A percentile compares a stretch with the other conserved stretches of the same genome.
Conservation (phyloP, 2,329 filamentous ascomycete species). For the Alternaria rosae region DNA sequence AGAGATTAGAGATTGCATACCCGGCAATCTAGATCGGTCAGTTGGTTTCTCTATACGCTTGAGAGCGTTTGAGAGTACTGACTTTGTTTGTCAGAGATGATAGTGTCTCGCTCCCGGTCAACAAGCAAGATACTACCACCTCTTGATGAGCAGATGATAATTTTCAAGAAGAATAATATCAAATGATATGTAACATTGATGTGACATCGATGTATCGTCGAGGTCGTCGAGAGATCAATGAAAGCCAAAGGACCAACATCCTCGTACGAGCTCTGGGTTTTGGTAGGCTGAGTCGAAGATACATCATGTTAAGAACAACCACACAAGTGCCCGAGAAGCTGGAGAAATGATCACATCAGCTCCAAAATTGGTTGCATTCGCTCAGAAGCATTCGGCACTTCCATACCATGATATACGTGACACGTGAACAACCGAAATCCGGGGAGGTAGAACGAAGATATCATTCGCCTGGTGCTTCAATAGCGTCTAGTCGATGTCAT, state of each 20-base stretch:
- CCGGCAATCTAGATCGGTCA: not conserved
- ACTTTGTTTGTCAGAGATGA: not conserved
- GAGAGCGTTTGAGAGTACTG: not conserved
- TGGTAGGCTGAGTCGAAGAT: not conserved
- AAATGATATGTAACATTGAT: not conserved
- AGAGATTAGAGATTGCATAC: not conserved
- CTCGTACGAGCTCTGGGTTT: not conserved
- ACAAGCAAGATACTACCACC: not conserved
- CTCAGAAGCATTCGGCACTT: not conserved
- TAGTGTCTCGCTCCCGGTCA: not conserved
- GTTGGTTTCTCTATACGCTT: not conserved
- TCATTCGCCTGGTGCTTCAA: slow-evolving; percentile 10
- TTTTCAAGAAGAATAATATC: not conserved
- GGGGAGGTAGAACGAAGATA: not conserved
- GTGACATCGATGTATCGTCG: not conserved
- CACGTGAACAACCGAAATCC: not conserved
- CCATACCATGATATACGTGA: not conserved
- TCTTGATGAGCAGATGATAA: not conserved
- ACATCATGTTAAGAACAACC: not conserved
- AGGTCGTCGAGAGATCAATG: not conserved
- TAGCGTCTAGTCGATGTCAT: slow-evolving; percentile 18
- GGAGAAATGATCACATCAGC: not conserved
- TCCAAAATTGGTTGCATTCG: not conserved
- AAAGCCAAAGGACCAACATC: not conserved
- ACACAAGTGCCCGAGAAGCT: not conserved